Evolutionary conservation across 164 flowering plant genomes (phyloP), one percentile per base, ranked within the genome.

Genomic region (Hamamelis virginiana): DNA sequence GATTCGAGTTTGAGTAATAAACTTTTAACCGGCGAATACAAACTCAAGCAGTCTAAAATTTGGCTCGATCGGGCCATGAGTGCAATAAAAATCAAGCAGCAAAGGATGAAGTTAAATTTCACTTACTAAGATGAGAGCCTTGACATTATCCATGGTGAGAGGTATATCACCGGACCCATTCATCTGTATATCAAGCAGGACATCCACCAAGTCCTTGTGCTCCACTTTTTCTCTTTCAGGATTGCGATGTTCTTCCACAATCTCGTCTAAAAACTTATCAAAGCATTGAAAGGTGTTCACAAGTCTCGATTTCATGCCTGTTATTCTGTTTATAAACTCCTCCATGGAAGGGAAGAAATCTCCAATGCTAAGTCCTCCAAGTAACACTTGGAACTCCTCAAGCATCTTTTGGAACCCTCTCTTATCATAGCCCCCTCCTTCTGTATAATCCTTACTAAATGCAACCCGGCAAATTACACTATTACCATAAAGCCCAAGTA

Each of bases 261-360:
- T 53, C 57, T 77, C 74, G 15, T 80, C 81, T 14, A 82, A 82
- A 26, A 88, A 69, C 21, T 33, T 19, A 69, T 90, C 90, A 25
- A 90, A 76, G 3, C 75, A 70, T 8, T 46, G 52, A 51, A 69
- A 79, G 0, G 79, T 76, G 15, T 68, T 33, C 28, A 59, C 66
- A 9, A 86, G 85, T 59, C 79, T 77, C 3, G 76, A 25, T 60
- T 76, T 75, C 61, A 70, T 57, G 41, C 41, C 41, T 33, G 41
- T 33, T 33, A 33, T 33, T 2, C 41, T 33, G 41, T 33, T 2
- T 33, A 33, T 33, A 6, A 33, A 33, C 41, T 78, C 87, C 80
- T 78, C 87, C 80, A 80, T 56, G 15, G 82, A 83, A 16, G 92
- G 95, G 66, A 90, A 85, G 74, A 80, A 86, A 64, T 90, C 92